A percentile compares a stretch with the other conserved stretches of the same genome.
phyloP scores from a whole-genome alignment of 1,139 yeast species.

The Kazachstania sp. region DNA sequence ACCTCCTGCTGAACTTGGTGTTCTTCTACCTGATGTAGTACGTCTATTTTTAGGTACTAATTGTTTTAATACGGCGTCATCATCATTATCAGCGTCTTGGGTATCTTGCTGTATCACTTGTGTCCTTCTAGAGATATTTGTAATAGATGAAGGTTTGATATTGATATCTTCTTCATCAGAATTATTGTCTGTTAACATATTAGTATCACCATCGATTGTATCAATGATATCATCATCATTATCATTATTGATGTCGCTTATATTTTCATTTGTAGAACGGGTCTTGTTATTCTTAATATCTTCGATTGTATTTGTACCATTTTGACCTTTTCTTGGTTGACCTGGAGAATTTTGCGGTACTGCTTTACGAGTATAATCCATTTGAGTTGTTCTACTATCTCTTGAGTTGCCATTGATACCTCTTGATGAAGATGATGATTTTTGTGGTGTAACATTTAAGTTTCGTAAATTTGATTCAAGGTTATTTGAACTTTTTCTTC shows the following conservation, averaged over 20 bases:
- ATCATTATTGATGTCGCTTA: slow-evolving; percentile 3
- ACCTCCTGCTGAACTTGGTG: slow-evolving; percentile 28
- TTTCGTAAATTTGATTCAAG: slow-evolving; percentile 11
- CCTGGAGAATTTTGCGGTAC: slow-evolving; percentile 94
- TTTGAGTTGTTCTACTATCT: slow-evolving; percentile 35
- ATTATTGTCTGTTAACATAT: slow-evolving; percentile 15
- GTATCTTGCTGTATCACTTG: slow-evolving; percentile 2
- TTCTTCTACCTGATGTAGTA: slow-evolving; percentile 25
- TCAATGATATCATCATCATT: neutral
- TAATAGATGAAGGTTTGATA: neutral
- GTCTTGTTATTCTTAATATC: slow-evolving; percentile 15
- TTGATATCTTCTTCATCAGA: slow-evolving; percentile 19
- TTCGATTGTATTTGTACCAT: slow-evolving; percentile 30
- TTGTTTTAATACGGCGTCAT: slow-evolving; percentile 19
- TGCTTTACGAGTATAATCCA: slow-evolving; percentile 37
- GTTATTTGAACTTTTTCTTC: slow-evolving; percentile 15
- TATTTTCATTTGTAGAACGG: neutral
- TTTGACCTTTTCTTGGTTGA: slow-evolving; percentile 76
- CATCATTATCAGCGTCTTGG: slow-evolving; percentile 6
- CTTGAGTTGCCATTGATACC: slow-evolving; percentile 29
- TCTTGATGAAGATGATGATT: slow-evolving; percentile 5
- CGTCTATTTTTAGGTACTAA: slow-evolving; percentile 28
- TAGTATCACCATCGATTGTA: slow-evolving; percentile 4
- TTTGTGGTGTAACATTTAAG: slow-evolving; percentile 27
- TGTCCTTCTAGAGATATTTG: neutral